Base-by-base conservation (phyloP, 176 grass and related monocot species). In the Urochloa ruziziensis region DNA sequence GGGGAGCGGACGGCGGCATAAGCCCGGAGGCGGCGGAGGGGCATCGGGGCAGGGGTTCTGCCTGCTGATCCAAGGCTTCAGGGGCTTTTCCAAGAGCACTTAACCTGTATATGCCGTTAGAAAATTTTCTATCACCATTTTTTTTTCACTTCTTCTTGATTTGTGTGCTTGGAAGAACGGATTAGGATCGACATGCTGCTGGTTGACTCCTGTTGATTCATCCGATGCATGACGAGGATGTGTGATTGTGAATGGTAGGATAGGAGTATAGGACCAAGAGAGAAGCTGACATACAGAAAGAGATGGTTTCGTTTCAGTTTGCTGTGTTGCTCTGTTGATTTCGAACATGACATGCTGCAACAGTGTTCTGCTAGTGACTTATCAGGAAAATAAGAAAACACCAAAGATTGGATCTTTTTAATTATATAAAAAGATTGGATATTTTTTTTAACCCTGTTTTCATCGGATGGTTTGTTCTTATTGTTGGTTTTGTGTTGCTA, bases 31-130 rank as follows among this genome's bases (percentile, higher is more conserved):
- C 6, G 73, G 65, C 6, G 73, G 65, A 6, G 77, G 34, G 28
- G 28, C 73, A 10, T 72, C 83, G 1, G 79, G 33, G 60, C 63
- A 88, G 17, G 92, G 89, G 2, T 89, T 94, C 92, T 91, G 83
- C 80, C 83, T 94, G 56, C 70, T 94, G 15, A 86, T 94, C 67
- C 86, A 91, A 74, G 89, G 86, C 15, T 91, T 84, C 88, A 91
- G 62, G 70, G 72, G 66, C 82, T 79, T 75, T 47, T 86, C 88
- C 83, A 90, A 90, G 84, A 83, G 56, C 74, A 35, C 67, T 49
- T 90, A 60, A 90, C 77, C 66, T 83, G 83, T 83, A 86, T 67
- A 86, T 83, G 74, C 66, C 73, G 39, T 62, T 34, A 72, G 23
- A 78, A 78, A 29, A 86, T 58, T 86, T 61, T 27, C 62, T 25